A percentile compares a stretch with the other conserved stretches of the same genome.
These are phyloP conservation scores for Hanseniaspora lindneri DNA, from an alignment of 805 yeast genomes.

Conservation along the genomic window DNA sequence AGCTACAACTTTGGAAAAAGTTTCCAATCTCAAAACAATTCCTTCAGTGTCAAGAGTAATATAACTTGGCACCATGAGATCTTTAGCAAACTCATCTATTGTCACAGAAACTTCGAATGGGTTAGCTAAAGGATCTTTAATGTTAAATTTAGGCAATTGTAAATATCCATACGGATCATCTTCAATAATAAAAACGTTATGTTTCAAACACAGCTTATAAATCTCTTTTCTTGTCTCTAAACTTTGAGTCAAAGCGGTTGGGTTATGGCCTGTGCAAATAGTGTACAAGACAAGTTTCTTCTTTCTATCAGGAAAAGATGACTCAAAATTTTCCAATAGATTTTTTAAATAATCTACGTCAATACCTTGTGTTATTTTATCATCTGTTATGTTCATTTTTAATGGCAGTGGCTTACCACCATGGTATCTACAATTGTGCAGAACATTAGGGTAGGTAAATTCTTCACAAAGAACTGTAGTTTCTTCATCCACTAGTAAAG, in stretches of 20 bases:
- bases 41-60: conserved; percentile 45
- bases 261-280: conserved; percentile 62
- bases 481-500: conserved; percentile 41
- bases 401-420: conserved; percentile 54
- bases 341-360: conserved; percentile 39
- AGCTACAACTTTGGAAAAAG: conserved; percentile 52
- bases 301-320: conserved; percentile 33
- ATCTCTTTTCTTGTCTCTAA: conserved; percentile 39
- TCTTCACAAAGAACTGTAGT: conserved; percentile 53
- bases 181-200: conserved; percentile 50
- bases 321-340: conserved; percentile 46
- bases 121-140: conserved; percentile 24
- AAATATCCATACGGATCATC: conserved; percentile 63
- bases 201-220: conserved; percentile 40
- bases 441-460: conserved; percentile 52
- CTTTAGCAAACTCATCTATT: conserved; percentile 35
- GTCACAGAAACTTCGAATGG: conserved; percentile 25
- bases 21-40: conserved; percentile 49
- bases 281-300: conserved; percentile 53
- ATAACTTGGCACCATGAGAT: conserved; percentile 40
- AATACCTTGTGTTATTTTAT: conserved; percentile 43
- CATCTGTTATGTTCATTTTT: conserved; percentile 32
- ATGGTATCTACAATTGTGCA: conserved; percentile 34
- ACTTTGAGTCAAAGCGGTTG: conserved; percentile 47
- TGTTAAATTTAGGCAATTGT: conserved; percentile 35